Conservation (phyloP, 2,329 filamentous ascomycete species). For the Aureobasidium namibiae region DNA sequence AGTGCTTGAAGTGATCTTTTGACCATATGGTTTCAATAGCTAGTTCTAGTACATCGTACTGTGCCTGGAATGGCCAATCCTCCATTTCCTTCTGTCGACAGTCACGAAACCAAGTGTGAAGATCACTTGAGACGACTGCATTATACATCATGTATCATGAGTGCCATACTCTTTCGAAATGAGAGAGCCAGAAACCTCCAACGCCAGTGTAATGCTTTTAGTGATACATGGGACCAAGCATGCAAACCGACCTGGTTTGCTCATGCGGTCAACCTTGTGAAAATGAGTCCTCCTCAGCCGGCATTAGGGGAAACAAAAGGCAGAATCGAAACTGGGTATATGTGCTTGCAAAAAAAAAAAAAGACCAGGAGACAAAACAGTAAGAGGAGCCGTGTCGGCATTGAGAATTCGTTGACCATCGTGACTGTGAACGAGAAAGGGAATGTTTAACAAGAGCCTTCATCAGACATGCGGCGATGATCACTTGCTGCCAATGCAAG, state of each 20-base stretch:
- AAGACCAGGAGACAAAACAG: slow-evolving; percentile 1
- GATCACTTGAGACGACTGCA: not conserved
- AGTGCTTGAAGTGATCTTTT: not conserved
- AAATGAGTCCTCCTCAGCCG: not conserved
- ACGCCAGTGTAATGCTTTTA: slow-evolving; percentile 1
- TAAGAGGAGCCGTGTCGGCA: slow-evolving; percentile 6
- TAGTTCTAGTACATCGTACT: not conserved
- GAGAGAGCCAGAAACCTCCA: not conserved
- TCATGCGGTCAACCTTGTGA: not conserved
- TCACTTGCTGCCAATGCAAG: slow-evolving; percentile 29
- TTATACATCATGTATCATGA: not conserved
- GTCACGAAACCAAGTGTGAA: not conserved
- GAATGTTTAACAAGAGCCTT: slow-evolving; percentile 19
- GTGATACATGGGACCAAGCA: slow-evolving; percentile 1
- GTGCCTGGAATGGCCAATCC: not conserved
- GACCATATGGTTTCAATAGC: not conserved
- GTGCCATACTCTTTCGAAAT: not conserved
- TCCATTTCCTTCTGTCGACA: not conserved
- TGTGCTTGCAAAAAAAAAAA: slow-evolving; percentile 12
- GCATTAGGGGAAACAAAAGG: not conserved
- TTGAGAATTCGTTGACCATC: not conserved
- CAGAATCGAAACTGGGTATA: slow-evolving; percentile 13
- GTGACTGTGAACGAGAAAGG: not conserved
- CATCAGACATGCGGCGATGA: slow-evolving; percentile 24
- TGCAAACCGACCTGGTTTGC: not conserved